These are phyloP conservation scores for Mycena haematopus DNA, from an alignment of 768 basidiomycete species.

Conservation along the genomic window DNA sequence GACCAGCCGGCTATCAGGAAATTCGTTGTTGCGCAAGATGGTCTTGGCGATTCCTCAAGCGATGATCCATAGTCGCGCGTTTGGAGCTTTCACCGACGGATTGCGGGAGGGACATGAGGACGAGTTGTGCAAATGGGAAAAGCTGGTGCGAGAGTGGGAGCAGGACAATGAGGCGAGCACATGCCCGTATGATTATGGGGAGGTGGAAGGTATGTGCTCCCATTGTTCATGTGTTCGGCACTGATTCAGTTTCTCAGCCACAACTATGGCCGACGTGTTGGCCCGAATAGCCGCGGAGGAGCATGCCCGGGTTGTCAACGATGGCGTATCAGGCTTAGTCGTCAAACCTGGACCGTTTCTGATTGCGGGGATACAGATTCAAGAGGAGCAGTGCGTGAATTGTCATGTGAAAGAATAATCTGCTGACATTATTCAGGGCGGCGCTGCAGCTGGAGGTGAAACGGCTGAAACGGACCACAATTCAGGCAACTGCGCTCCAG, in stretches of 20 bases:
- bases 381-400: constrained; percentile 18
- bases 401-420: neutral
- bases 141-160: constrained; percentile 26
- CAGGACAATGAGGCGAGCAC: constrained; percentile 9
- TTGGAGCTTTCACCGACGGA: neutral
- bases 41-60: constrained; percentile 11
- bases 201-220: constrained; percentile 17
- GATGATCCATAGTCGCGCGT: constrained; percentile 10
- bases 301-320: constrained; percentile 4
- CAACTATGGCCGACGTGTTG: constrained; percentile 20
- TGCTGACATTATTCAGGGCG: neutral
- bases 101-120: constrained; percentile 4
- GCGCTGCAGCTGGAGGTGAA: neutral
- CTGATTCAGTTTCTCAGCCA: neutral
- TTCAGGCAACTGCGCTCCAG: constrained; percentile 4
- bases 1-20: constrained; percentile 7
- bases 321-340: neutral
- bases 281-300: constrained; percentile 27
- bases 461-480: neutral
- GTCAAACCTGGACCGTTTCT: constrained; percentile 20
- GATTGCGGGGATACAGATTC: constrained; percentile 21
- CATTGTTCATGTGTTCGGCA: neutral
- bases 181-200: constrained; percentile 27
- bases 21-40: constrained; percentile 20
- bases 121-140: constrained; percentile 23